A percentile compares a stretch with the other conserved stretches of the same genome.
These are phyloP conservation scores for Daldinia bambusicola DNA, from an alignment of 495 filamentous ascomycete species.

Conservation along the genomic window DNA sequence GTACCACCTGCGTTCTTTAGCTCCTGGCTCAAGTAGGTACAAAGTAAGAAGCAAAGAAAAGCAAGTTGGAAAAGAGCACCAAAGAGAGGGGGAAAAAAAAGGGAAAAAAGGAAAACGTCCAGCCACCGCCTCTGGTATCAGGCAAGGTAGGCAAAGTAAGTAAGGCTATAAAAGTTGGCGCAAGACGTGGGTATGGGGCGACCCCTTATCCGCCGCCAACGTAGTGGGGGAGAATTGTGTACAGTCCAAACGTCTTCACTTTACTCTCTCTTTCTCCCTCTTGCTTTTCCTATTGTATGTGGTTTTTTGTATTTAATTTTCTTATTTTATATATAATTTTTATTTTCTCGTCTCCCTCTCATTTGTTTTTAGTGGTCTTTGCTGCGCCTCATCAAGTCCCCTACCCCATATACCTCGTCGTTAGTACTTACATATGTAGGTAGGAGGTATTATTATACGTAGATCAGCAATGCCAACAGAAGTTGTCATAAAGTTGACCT, in stretches of 20 bases:
- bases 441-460: background rate
- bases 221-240: background rate
- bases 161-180: background rate
- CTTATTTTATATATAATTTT: background rate
- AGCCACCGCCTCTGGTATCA: conserved; percentile 1
- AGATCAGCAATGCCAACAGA: background rate
- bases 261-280: background rate
- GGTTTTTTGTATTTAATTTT: background rate
- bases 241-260: background rate
- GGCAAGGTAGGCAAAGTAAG: background rate
- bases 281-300: background rate
- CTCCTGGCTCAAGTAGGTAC: conserved; percentile 8
- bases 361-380: background rate
- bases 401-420: too few species aligned
- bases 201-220: conserved; percentile 7
- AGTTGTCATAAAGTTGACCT: background rate
- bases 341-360: too few species aligned
- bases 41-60: conserved; percentile 5
- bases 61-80: background rate
- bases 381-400: background rate
- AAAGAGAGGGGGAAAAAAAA: background rate
- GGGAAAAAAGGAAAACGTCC: conserved; percentile 1
- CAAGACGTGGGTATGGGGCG: conserved; percentile 3
- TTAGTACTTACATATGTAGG: background rate
- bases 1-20: conserved; percentile 13